These are phyloP conservation scores for Dorcoceras hygrometricum DNA, from an alignment of 257 asterid genomes.

Conservation along the genomic window DNA sequence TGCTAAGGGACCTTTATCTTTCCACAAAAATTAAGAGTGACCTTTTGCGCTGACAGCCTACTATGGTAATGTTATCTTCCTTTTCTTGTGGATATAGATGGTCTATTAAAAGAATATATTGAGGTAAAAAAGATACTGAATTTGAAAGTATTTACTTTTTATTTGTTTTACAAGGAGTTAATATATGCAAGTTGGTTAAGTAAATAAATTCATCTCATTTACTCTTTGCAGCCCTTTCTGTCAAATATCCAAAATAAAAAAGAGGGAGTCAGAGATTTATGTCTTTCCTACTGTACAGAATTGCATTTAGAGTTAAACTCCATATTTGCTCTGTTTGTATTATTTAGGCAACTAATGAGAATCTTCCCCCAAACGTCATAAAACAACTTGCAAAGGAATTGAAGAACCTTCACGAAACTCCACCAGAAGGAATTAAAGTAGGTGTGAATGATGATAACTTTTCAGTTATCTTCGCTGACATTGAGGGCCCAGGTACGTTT, in stretches of 20 bases:
- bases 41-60: slow-evolving; percentile 14
- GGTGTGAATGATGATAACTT: slow-evolving; percentile 85
- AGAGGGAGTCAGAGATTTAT: not conserved
- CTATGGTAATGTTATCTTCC: slow-evolving; percentile 38
- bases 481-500: slow-evolving; percentile 87
- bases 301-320: not conserved
- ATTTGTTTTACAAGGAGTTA: not conserved
- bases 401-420: slow-evolving; percentile 91
- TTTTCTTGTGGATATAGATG: not conserved
- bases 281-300: not conserved
- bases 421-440: slow-evolving; percentile 98
- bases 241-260: not conserved
- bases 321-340: slow-evolving; percentile 7
- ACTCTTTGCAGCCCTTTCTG: not conserved
- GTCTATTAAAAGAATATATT: not conserved
- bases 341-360: slow-evolving; percentile 73
- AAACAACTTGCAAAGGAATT: slow-evolving; percentile 81
- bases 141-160: not conserved
- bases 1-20: slow-evolving; percentile 13
- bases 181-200: not conserved
- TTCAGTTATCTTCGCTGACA: slow-evolving; percentile 82
- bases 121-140: not conserved
- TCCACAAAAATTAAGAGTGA: slow-evolving; percentile 15
- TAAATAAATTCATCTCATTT: not conserved
- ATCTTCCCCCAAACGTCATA: slow-evolving; percentile 8